Evolutionary conservation across 306 rosid species (phyloP), one percentile per base, ranked within the genome.

Genomic region (Potentilla sterilis): DNA sequence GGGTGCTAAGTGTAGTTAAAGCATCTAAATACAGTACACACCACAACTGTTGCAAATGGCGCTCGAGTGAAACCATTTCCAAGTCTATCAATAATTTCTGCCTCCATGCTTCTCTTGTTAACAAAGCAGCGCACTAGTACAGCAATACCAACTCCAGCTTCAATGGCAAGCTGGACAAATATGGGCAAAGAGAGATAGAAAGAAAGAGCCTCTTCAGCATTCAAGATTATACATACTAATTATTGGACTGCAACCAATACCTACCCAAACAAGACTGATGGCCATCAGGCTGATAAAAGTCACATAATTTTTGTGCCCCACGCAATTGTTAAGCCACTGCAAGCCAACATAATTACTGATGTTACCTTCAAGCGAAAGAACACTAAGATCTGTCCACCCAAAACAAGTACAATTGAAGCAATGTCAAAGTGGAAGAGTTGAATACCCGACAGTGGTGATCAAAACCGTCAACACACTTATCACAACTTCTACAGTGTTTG

Each of bases 271-370:
- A 69, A 92, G 96, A 87, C 97, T 92, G 51, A 75, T 87, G 82
- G 93, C 96, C 98, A 94, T 94, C 74, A 94, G 96, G 85, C 95
- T 75, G 75, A 94, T 92, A 83, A 94, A 94, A 75, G 95, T 90
- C 35, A 75, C 79, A 76, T 94, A 94, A 84, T 94, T 94, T 83
- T 92, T 94, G 81, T 80, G 90, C 80, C 98, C 98, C 80, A 94
- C 98, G 40, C 98, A 94, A 75, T 94, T 94, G 85, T 94, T 94
- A 79, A 94, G 98, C 98, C 97, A 94, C 98, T 94, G 96, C 92
- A 87, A 75, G 15, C 68, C 84, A 83, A 85, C 44, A 55, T 59
- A 78, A 41, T 77, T 52, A 88, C 62, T 76, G 73, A 79, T 10
- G 77, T 78, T 76, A 84, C 46, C 69, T 73, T 68, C 78, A 65